phyloP scores from a whole-genome alignment of 768 basidiomycete species.

The Tricholoma sp. region DNA sequence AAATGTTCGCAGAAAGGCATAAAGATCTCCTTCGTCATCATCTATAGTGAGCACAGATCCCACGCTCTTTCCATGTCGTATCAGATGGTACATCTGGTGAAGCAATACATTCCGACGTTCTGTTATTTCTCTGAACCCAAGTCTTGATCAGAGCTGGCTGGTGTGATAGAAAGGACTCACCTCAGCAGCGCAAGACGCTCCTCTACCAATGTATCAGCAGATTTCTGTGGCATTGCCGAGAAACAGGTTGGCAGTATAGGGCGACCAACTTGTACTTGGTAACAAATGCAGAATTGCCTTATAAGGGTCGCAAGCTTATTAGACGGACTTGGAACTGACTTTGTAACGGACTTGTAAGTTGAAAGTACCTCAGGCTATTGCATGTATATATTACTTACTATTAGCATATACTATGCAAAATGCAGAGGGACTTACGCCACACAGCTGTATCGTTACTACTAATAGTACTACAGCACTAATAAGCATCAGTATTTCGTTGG shows the following conservation, averaged over 20 bases:
- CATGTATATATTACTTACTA: no score
- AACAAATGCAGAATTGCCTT: not conserved
- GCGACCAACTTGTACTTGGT: not conserved
- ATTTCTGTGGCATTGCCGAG: slow-evolving; percentile 11
- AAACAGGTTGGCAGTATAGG: not conserved
- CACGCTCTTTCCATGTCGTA: slow-evolving; percentile 45
- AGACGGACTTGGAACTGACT: no score
- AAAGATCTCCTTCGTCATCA: slow-evolving; percentile 38
- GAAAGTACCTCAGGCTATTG: no score
- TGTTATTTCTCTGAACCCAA: slow-evolving; percentile 47
- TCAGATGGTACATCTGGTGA: slow-evolving; percentile 65
- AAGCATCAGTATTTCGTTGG: no score
- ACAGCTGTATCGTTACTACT: no score
- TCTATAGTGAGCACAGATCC: slow-evolving; percentile 34
- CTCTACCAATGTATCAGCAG: slow-evolving; percentile 34
- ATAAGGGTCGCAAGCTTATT: not conserved
- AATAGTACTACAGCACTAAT: no score
- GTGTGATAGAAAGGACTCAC: slow-evolving; percentile 21
- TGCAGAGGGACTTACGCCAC: no score
- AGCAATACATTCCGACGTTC: slow-evolving; percentile 66
- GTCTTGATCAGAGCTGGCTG: slow-evolving; percentile 4
- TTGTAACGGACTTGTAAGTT: no score
- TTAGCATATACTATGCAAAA: no score
- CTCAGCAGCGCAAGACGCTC: slow-evolving; percentile 39
- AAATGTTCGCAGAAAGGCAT: slow-evolving; percentile 50